Percentiles rank a stretch among this genome's conserved stretches.
Evolutionary conservation across 2,329 filamentous ascomycete species (phyloP).

Genomic region (Emmonsiellopsis sp.): DNA sequence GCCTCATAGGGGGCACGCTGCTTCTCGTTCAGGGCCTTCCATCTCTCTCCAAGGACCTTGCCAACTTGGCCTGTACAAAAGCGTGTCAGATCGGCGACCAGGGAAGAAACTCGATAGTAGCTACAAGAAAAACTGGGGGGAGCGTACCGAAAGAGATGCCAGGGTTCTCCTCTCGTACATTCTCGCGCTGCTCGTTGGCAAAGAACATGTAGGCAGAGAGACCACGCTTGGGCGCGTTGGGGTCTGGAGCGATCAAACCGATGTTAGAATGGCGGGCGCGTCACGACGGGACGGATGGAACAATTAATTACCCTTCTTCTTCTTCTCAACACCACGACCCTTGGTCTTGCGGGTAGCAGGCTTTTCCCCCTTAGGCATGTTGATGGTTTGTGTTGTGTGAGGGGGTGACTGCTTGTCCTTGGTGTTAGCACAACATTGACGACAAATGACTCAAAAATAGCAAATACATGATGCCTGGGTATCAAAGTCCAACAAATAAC

Average conservation of each 20-base stretch:
- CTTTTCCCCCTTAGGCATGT: constrained; percentile 61
- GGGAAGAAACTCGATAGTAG: neutral
- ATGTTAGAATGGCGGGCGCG: neutral
- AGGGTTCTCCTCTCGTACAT: constrained; percentile 96
- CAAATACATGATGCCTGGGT: neutral
- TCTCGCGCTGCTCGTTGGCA: constrained; percentile 97
- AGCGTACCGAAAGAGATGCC: constrained; percentile 84
- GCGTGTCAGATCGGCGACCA: neutral
- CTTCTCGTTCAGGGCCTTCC: constrained; percentile 93
- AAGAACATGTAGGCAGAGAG: constrained; percentile 99
- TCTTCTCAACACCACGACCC: constrained; percentile 51
- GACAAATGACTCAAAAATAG: neutral
- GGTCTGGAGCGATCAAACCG: constrained; percentile 50
- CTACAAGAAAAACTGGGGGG: neutral
- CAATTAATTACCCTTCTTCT: constrained; percentile 58
- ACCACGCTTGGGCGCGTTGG: constrained; percentile 97
- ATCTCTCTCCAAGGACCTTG: constrained; percentile 95
- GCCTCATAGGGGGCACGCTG: constrained; percentile 90
- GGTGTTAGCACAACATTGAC: neutral
- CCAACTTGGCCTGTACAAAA: constrained; percentile 71
- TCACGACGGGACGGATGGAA: neutral
- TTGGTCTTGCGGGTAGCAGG: constrained; percentile 52
- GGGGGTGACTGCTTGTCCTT: neutral
- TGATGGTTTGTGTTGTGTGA: constrained; percentile 21
- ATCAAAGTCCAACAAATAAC: neutral